Conservation (phyloP, 2,329 filamentous ascomycete species). For the Blumeria graminis region DNA sequence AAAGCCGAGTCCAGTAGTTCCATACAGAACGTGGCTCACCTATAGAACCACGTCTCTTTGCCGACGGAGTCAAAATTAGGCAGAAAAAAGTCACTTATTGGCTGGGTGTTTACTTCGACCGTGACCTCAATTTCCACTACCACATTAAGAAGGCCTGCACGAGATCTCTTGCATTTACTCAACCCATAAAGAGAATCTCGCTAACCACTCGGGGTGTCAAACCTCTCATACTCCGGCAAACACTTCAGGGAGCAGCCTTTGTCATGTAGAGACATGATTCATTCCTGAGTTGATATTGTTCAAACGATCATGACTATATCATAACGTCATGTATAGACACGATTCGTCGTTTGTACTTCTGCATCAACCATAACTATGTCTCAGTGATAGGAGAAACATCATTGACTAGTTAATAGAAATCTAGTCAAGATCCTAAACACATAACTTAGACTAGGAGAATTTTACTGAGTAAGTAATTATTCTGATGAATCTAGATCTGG, state of each 20-base stretch:
- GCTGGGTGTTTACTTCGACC: not conserved
- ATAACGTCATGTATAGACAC: too few species aligned
- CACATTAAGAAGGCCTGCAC: not conserved
- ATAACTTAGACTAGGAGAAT: too few species aligned
- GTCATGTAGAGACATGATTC: too few species aligned
- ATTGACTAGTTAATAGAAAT: too few species aligned
- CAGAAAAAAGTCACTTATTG: not conserved
- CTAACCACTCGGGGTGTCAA: not conserved
- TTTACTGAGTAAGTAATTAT: too few species aligned
- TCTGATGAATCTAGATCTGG: too few species aligned
- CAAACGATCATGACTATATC: too few species aligned
- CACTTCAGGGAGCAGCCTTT: not conserved
- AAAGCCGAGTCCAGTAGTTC: not conserved
- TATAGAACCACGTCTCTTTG: not conserved
- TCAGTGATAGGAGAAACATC: too few species aligned
- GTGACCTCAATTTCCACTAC: not conserved
- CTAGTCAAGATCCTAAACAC: too few species aligned
- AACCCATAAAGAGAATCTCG: not conserved
- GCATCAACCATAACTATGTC: too few species aligned
- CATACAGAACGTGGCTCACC: not conserved
- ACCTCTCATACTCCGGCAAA: not conserved
- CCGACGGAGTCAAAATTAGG: not conserved
- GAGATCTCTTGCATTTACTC: not conserved
- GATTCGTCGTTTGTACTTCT: too few species aligned
- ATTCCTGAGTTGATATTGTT: too few species aligned